phyloP scores from a whole-genome alignment of 352 stramenopile genomes.

The Halophytophthora batemanensis region DNA sequence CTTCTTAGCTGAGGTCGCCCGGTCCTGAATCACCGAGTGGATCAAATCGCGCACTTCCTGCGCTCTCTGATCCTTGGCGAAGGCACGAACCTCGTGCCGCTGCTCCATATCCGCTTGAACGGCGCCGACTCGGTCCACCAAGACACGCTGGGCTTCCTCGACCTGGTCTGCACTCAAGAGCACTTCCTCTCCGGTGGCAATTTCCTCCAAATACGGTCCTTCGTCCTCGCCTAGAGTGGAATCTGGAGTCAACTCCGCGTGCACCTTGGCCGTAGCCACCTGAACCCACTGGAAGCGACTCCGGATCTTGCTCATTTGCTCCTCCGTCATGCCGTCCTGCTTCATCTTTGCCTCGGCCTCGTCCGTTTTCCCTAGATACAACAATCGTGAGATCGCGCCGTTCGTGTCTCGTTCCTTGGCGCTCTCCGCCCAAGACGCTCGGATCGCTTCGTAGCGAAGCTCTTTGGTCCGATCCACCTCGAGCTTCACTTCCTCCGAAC shows the following conservation, averaged over 20 bases:
- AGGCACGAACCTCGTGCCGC: conserved; percentile 20
- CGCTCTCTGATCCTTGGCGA: conserved; percentile 33
- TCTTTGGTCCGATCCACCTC: conserved; percentile 57
- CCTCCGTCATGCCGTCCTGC: conserved; percentile 38
- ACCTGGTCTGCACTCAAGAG: conserved; percentile 26
- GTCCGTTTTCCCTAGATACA: conserved; percentile 45
- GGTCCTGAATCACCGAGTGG: conserved; percentile 33
- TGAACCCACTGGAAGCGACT: conserved; percentile 41
- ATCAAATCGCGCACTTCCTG: conserved; percentile 30
- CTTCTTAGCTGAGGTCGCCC: conserved; percentile 28
- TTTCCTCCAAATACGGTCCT: conserved; percentile 17
- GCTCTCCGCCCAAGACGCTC: conserved; percentile 46
- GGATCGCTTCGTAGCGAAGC: conserved; percentile 47
- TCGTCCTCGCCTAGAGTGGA: not conserved
- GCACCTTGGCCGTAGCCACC: conserved; percentile 14
- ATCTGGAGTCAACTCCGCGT: not conserved
- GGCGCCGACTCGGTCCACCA: conserved; percentile 27
- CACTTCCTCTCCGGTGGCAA: conserved; percentile 8
- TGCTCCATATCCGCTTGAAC: conserved; percentile 26
- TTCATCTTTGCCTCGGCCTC: conserved; percentile 36
- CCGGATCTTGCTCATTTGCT: conserved; percentile 38
- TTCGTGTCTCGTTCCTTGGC: conserved; percentile 54
- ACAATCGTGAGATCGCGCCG: conserved; percentile 41
- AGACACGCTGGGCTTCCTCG: conserved; percentile 21
- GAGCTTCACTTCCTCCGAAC: conserved; percentile 55